phyloP scores from a whole-genome alignment of 257 asterid species.

The Thymus quinquecostatus region DNA sequence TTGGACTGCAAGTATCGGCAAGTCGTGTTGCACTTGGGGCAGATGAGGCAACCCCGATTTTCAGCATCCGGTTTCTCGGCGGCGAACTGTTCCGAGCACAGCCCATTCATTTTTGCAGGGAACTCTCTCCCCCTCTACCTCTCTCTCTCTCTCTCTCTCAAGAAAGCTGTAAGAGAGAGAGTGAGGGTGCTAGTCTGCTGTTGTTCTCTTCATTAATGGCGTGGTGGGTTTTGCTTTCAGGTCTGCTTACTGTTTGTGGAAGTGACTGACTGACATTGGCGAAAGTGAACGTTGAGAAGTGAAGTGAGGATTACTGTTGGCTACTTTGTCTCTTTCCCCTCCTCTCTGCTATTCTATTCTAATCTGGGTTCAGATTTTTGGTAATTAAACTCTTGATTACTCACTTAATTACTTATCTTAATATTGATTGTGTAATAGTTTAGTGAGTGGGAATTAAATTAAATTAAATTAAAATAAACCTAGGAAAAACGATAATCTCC shows the following conservation, averaged over 20 bases:
- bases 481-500: too few species aligned
- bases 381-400: too few species aligned
- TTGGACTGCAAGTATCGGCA: conserved; percentile 26
- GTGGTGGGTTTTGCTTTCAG: neutral
- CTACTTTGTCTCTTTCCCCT: too few species aligned
- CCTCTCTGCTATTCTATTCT: too few species aligned
- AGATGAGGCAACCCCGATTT: conserved; percentile 22
- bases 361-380: too few species aligned
- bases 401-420: too few species aligned
- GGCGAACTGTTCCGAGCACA: conserved; percentile 16
- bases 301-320: too few species aligned
- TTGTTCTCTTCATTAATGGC: neutral
- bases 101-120: conserved; percentile 11
- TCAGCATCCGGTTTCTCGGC: conserved; percentile 9
- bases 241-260: neutral
- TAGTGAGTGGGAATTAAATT: too few species aligned
- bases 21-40: conserved; percentile 35
- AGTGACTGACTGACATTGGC: neutral
- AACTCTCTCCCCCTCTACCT: neutral
- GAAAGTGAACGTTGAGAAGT: neutral
- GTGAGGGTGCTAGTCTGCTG: neutral
- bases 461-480: too few species aligned
- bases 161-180: neutral
- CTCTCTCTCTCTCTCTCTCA: neutral
- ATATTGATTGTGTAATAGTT: too few species aligned